Evolutionary conservation across 2,329 filamentous ascomycete species (phyloP), one percentile per base, ranked within the genome.

Genomic region (Fusarium miscanthi): DNA sequence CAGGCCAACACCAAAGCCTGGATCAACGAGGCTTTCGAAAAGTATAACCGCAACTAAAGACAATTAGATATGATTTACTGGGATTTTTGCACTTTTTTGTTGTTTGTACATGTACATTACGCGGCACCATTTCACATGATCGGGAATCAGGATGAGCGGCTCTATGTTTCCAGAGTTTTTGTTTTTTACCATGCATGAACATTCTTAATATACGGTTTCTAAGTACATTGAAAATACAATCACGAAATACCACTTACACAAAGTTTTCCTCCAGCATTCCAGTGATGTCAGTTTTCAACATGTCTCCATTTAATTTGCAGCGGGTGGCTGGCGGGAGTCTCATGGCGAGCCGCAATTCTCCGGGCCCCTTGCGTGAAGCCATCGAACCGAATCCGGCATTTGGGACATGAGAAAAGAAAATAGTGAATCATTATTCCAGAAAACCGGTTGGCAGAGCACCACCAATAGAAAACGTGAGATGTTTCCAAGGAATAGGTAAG

Each of bases 121-220:
- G 58, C 43, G 48, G 66, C 67, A 70, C 49, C 35, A 74, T 65
- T 69, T 51, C 57, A 67, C 49, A 73, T 59, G 70, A 73, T 73
- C 70, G 67, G 70, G 70, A 53, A 74, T 73, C 70, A 72, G 70
- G 65, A 69, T 72, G 70, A 73, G 67, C 70, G 70, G 63, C 63
- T 72, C 45, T 60, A 42, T 68, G 67, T 65, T 74, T 73, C 48
- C 37, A 66, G 59, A 72, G 48, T 63, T 43, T 53, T 54, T 54
- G 59, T 42, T 54, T 58, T 62, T 42, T 41, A 51, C 42, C 53
- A 70, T 43, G 66, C 62, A 73, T 67, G 70, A 73, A 70, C 35
- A 63, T 64, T 65, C 61, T 67, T 73, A 73, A 73, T 73, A 70
- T 43, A 71, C 53, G 53, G 59, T 70, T 73, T 70, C 54, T 62